These are phyloP conservation scores for Mycena albidolilacea DNA, from an alignment of 768 basidiomycete species.

Conservation along the genomic window DNA sequence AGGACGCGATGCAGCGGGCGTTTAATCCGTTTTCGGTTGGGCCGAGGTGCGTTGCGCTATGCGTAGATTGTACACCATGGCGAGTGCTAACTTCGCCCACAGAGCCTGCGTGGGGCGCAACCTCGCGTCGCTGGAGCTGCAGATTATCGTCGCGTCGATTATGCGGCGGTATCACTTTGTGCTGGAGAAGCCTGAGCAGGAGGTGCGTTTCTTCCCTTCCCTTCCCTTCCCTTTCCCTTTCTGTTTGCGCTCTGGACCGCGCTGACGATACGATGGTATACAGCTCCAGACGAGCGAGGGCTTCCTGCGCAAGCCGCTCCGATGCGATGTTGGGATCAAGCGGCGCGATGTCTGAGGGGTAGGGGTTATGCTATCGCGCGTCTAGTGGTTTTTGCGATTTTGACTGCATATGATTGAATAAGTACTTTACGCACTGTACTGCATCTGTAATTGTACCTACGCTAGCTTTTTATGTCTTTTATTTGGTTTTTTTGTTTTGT, in stretches of 20 bases:
- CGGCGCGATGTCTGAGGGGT: slow-evolving; percentile 60
- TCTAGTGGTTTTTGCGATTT: no score
- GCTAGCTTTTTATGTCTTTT: no score
- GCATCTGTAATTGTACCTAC: no score
- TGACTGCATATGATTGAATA: no score
- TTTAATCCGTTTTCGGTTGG: slow-evolving; percentile 93
- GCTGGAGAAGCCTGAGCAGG: slow-evolving; percentile 68
- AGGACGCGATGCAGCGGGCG: slow-evolving; percentile 71
- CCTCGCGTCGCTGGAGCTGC: slow-evolving; percentile 83
- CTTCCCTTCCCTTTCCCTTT: no score
- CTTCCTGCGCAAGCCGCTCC: slow-evolving; percentile 87
- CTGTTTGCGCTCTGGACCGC: neutral
- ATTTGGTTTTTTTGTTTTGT: no score
- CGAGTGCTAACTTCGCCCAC: neutral
- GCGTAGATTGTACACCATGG: neutral
- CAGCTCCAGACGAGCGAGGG: slow-evolving; percentile 87
- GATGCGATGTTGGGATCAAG: slow-evolving; percentile 80
- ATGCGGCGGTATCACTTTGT: slow-evolving; percentile 83
- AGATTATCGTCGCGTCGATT: slow-evolving; percentile 87
- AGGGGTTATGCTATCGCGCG: neutral
- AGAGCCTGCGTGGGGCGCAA: slow-evolving; percentile 91
- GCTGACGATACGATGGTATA: neutral
- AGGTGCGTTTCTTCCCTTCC: neutral
- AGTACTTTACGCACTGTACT: no score
- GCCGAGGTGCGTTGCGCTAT: slow-evolving; percentile 67